These are phyloP conservation scores for Nannochloropsis salina DNA, from an alignment of 108 stramenopile species.

Conservation along the genomic window DNA sequence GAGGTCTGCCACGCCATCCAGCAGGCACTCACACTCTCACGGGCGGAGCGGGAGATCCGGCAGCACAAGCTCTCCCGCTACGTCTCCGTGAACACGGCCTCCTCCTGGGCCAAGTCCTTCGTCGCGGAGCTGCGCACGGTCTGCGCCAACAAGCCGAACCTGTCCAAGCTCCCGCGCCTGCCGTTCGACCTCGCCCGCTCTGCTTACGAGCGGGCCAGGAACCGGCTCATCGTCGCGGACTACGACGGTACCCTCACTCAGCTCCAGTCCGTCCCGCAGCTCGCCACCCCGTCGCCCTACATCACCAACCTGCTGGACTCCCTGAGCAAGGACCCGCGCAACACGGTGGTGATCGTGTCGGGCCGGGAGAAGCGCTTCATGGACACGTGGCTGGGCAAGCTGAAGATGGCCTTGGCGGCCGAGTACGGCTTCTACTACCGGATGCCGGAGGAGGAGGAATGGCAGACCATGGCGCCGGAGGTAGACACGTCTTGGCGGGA, in stretches of 20 bases:
- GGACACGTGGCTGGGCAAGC: slow-evolving; percentile 46
- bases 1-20: slow-evolving; percentile 42
- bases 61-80: slow-evolving; percentile 53
- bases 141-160: slow-evolving; percentile 39
- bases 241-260: slow-evolving; percentile 50
- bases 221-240: slow-evolving; percentile 46
- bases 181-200: slow-evolving; percentile 31
- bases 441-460: slow-evolving; percentile 34
- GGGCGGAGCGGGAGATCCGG: slow-evolving; percentile 45
- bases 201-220: slow-evolving; percentile 32
- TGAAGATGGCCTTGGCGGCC: slow-evolving; percentile 46
- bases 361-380: slow-evolving; percentile 46
- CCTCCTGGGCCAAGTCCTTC: slow-evolving; percentile 52
- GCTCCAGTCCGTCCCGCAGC: slow-evolving; percentile 48
- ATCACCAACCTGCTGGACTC: slow-evolving; percentile 37
- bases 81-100: slow-evolving; percentile 46
- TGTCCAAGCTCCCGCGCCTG: slow-evolving; percentile 47
- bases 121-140: slow-evolving; percentile 49
- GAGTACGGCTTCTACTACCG: slow-evolving; percentile 52
- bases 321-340: slow-evolving; percentile 31
- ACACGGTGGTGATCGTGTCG: slow-evolving; percentile 38
- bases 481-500: slow-evolving; percentile 49
- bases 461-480: slow-evolving; percentile 43
- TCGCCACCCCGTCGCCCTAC: slow-evolving; percentile 32
- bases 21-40: slow-evolving; percentile 40